phyloP scores from a whole-genome alignment of 108 stramenopile species.

The Stephanodiscus minutulus region DNA sequence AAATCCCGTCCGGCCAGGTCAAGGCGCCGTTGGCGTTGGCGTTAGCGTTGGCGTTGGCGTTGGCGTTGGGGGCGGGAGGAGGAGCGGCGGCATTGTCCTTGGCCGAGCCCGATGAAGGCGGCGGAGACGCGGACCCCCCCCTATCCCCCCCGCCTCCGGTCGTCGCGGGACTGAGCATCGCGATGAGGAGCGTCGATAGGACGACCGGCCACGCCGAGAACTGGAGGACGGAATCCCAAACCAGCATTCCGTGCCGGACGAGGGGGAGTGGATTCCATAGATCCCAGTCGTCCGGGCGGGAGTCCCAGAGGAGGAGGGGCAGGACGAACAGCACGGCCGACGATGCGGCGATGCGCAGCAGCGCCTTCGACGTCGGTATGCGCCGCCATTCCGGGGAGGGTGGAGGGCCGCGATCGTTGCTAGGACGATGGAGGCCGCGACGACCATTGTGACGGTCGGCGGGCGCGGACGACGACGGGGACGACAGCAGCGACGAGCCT shows the following conservation, averaged over 20 bases:
- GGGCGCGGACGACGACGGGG: not conserved
- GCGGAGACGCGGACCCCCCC: not conserved
- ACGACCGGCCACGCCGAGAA: slow-evolving; percentile 40
- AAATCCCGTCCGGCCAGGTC: not conserved
- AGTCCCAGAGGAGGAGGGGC: slow-evolving; percentile 32
- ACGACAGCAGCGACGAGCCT: not conserved
- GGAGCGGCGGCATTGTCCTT: not conserved
- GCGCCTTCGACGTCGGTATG: not conserved
- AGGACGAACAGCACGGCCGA: not conserved
- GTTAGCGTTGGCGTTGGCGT: not conserved
- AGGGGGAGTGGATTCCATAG: not conserved
- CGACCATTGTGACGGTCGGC: not conserved
- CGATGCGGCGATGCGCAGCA: slow-evolving; percentile 13
- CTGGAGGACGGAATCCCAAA: slow-evolving; percentile 46
- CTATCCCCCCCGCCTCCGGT: slow-evolving; percentile 4
- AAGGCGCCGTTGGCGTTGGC: not conserved
- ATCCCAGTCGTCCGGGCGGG: slow-evolving; percentile 17
- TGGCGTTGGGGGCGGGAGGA: not conserved
- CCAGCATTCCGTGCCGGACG: slow-evolving; percentile 31
- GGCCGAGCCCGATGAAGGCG: not conserved
- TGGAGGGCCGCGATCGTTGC: not conserved
- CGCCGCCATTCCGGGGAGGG: slow-evolving; percentile 1
- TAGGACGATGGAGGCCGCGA: not conserved
- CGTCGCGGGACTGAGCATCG: slow-evolving; percentile 11
- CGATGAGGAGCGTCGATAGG: not conserved